Percentiles rank a stretch among this genome's conserved stretches.
These are phyloP conservation scores for Sclerotinia borealis DNA, from an alignment of 2,329 filamentous ascomycete species.

Conservation along the genomic window DNA sequence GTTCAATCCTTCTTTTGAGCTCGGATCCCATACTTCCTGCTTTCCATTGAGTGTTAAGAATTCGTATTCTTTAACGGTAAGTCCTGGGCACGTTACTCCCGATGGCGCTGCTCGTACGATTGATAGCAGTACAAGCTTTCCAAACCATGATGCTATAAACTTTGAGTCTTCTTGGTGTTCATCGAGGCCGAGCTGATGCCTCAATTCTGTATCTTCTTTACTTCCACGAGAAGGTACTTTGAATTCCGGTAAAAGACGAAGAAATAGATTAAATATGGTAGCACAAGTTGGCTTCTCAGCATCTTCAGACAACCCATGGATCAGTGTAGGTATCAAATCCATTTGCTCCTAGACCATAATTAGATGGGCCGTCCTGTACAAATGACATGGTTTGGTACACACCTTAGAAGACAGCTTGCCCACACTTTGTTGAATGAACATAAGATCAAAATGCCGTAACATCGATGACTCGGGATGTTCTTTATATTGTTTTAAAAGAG, in stretches of 20 bases:
- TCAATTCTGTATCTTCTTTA: constrained; percentile 67
- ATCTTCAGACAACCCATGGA: constrained; percentile 60
- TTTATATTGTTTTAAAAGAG: constrained; percentile 85
- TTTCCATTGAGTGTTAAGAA: constrained; percentile 64
- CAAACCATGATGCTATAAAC: constrained; percentile 70
- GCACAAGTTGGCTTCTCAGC: constrained; percentile 48
- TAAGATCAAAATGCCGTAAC: constrained; percentile 80
- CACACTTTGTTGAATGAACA: constrained; percentile 82
- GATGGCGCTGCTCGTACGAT: constrained; percentile 36
- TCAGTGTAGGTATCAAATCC: constrained; percentile 63
- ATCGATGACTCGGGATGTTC: constrained; percentile 60
- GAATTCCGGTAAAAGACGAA: constrained; percentile 68
- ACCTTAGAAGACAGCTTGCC: constrained; percentile 48
- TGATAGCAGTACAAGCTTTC: constrained; percentile 68
- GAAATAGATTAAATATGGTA: constrained; percentile 73
- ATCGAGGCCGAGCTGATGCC: constrained; percentile 59
- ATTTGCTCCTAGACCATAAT: constrained; percentile 49
- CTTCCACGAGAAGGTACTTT: constrained; percentile 70
- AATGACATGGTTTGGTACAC: constrained; percentile 28
- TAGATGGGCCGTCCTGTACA: neutral
- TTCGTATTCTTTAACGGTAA: constrained; percentile 58
- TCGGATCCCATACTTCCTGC: constrained; percentile 61
- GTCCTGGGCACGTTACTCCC: constrained; percentile 43
- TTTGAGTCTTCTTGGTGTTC: constrained; percentile 57
- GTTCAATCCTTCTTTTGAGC: constrained; percentile 54